Evolutionary conservation across 768 basidiomycete genomes (phyloP).

Genomic region (Tricholoma saponaceum): DNA sequence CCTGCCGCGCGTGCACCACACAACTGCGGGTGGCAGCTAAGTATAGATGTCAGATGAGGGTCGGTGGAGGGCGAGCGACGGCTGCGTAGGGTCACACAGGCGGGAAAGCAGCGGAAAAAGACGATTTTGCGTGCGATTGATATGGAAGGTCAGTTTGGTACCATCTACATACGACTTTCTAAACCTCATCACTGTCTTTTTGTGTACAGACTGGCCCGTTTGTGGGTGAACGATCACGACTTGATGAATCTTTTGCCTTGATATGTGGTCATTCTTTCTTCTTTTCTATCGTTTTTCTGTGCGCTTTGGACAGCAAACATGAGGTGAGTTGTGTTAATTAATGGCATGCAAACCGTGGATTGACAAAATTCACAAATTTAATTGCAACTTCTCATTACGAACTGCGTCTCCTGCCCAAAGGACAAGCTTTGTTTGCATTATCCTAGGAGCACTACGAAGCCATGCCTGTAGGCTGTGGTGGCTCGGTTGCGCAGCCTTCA

Average conservation of each 20-base stretch:
- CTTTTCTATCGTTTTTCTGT: background rate
- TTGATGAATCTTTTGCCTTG: conserved; percentile 42
- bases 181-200: conserved; percentile 38
- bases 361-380: too few species aligned
- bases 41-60: conserved; percentile 30
- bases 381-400: too few species aligned
- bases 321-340: too few species aligned
- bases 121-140: conserved; percentile 79
- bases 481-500: too few species aligned
- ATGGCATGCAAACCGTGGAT: too few species aligned
- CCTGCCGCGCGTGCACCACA: conserved; percentile 57
- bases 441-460: too few species aligned
- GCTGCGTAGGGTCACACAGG: conserved; percentile 77
- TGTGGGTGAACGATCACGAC: conserved; percentile 83
- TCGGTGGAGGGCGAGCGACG: conserved; percentile 64
- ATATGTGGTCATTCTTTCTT: background rate
- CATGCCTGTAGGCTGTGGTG: too few species aligned
- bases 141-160: conserved; percentile 75
- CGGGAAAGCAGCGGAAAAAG: conserved; percentile 91
- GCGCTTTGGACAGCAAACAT: background rate
- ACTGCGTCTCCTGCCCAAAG: too few species aligned
- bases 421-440: too few species aligned
- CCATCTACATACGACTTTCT: background rate
- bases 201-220: conserved; percentile 79
- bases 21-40: conserved; percentile 22